Percentiles rank a stretch among this genome's conserved stretches.
phyloP scores from a whole-genome alignment of 306 rosid genomes.

The Castanospermum australe region DNA sequence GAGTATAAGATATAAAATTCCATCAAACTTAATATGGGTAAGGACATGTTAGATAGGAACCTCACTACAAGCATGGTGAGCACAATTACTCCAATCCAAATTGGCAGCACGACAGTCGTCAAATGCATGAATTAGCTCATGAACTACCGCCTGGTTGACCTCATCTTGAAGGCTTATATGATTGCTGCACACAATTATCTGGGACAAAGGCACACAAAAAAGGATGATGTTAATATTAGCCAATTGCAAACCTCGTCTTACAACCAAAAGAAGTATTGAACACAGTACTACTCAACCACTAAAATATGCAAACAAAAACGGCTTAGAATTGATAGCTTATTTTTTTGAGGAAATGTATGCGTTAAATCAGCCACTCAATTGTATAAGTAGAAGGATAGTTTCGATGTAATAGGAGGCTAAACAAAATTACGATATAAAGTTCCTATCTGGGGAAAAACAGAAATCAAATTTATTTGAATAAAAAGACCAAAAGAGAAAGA shows the following conservation, averaged over 20 bases:
- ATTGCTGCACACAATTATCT: conserved; percentile 68
- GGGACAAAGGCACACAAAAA: conserved; percentile 14
- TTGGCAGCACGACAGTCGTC: conserved; percentile 74
- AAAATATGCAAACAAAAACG: not conserved
- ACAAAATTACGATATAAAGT: not conserved
- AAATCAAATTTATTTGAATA: not conserved
- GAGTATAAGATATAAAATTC: not conserved
- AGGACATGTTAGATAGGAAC: conserved; percentile 24
- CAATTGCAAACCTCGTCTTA: not conserved
- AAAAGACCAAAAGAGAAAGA: not conserved
- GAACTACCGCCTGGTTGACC: conserved; percentile 66
- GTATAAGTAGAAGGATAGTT: not conserved
- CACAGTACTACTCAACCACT: not conserved
- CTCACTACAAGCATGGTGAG: conserved; percentile 87
- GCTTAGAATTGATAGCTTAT: not conserved
- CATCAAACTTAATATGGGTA: not conserved
- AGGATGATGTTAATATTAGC: not conserved
- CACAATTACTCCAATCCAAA: conserved; percentile 69
- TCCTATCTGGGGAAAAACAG: not conserved
- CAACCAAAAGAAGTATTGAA: not conserved
- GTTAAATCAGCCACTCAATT: not conserved
- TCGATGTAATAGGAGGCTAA: not conserved
- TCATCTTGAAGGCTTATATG: conserved; percentile 59
- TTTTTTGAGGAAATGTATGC: not conserved
- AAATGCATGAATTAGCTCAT: conserved; percentile 69